Evolutionary conservation across 495 filamentous ascomycete species (phyloP).

Genomic region (Ascobolus immersus): DNA sequence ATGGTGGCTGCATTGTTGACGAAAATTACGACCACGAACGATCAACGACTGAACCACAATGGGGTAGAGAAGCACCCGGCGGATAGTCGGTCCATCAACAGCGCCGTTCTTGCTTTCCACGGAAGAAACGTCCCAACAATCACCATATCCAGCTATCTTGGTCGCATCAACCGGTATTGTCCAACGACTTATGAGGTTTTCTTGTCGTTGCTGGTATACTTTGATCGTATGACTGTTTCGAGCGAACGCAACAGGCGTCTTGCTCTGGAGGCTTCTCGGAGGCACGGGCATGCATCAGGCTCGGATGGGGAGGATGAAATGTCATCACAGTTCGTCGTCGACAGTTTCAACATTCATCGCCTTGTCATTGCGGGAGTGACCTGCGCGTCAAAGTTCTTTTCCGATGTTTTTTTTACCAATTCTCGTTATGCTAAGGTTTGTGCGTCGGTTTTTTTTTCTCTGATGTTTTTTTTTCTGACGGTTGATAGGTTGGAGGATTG

Average conservation of each 20-base stretch:
- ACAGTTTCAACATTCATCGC: slow-evolving; percentile 97
- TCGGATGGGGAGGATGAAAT: slow-evolving; percentile 30
- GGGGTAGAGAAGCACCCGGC: slow-evolving; percentile 44
- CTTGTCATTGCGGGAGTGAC: slow-evolving; percentile 94
- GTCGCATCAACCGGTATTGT: slow-evolving; percentile 94
- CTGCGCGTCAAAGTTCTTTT: slow-evolving; percentile 98
- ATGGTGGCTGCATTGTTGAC: slow-evolving; percentile 98
- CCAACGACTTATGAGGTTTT: slow-evolving; percentile 98
- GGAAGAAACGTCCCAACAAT: slow-evolving; percentile 97
- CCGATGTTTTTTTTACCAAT: slow-evolving; percentile 97
- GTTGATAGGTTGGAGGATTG: slow-evolving; percentile 62
- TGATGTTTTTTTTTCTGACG: slow-evolving; percentile 6
- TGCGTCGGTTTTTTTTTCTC: slow-evolving; percentile 1
- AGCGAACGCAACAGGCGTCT: background rate
- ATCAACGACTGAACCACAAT: slow-evolving; percentile 71
- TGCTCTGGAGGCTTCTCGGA: slow-evolving; percentile 4
- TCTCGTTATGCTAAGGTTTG: slow-evolving; percentile 94
- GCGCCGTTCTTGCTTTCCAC: slow-evolving; percentile 89
- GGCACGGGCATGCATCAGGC: too few species aligned
- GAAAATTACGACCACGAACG: slow-evolving; percentile 94
- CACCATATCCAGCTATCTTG: slow-evolving; percentile 85
- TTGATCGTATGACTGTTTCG: slow-evolving; percentile 74
- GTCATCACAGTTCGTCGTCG: slow-evolving; percentile 80
- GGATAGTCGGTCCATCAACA: slow-evolving; percentile 36
- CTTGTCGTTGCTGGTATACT: slow-evolving; percentile 81